Evolutionary conservation across 2,329 filamentous ascomycete species (phyloP).

Genomic region (Apiospora aurea): DNA sequence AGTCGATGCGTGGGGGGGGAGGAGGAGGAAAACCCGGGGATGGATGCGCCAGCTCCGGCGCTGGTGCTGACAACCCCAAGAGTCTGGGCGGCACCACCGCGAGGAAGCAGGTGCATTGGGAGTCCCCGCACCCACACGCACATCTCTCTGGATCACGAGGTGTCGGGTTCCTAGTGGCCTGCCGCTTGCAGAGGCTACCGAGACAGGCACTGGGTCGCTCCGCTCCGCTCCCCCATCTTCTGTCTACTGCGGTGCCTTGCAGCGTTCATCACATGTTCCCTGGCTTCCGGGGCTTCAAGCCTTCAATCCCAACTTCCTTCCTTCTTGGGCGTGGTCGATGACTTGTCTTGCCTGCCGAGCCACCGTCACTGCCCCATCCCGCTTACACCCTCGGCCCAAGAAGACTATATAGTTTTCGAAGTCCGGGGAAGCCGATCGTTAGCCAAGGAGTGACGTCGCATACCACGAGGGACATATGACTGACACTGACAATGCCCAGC

Average conservation of each 20-base stretch:
- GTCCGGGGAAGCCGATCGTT: too few relatives aligned
- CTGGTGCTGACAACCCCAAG: background rate
- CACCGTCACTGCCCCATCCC: background rate
- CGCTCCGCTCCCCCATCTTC: background rate
- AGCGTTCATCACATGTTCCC: background rate
- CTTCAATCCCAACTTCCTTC: background rate
- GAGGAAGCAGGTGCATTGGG: background rate
- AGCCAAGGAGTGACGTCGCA: background rate
- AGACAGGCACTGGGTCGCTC: background rate
- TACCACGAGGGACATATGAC: background rate
- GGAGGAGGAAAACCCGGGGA: background rate
- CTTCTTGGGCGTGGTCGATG: background rate
- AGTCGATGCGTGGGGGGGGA: background rate
- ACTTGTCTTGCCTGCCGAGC: background rate
- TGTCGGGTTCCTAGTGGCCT: background rate
- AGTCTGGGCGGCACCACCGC: background rate
- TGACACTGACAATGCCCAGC: background rate
- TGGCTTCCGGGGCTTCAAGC: background rate
- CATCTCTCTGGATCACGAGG: background rate
- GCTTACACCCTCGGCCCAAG: background rate
- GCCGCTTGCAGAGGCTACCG: background rate
- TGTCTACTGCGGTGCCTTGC: background rate
- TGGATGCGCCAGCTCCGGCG: background rate
- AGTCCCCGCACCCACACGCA: background rate
- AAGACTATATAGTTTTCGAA: background rate